Evolutionary conservation across 2,329 filamentous ascomycete genomes (phyloP).

Genomic region (Davidsoniella virescens): DNA sequence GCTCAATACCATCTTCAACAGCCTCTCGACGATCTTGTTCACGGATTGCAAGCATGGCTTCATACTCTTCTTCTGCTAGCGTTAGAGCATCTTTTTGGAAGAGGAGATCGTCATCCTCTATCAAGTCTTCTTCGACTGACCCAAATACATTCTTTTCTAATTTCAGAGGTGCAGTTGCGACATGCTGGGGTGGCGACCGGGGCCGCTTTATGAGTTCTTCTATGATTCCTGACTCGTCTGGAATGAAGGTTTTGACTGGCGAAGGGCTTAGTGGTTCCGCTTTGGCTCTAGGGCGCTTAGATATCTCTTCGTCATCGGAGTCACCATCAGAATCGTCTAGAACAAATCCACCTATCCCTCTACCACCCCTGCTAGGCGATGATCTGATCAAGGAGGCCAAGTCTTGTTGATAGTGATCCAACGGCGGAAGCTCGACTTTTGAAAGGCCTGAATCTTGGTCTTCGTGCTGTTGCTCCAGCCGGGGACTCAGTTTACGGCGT

Average conservation of each 20-base stretch:
- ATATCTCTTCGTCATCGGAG: constrained; percentile 19
- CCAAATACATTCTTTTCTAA: not conserved
- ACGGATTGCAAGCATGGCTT: constrained; percentile 55
- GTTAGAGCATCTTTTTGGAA: constrained; percentile 23
- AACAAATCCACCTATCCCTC: constrained; percentile 31
- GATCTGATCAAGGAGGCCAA: constrained; percentile 16
- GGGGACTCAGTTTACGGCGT: constrained; percentile 26
- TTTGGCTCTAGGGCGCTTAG: not conserved
- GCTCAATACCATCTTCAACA: constrained; percentile 31
- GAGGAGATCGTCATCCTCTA: constrained; percentile 35
- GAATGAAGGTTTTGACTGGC: constrained; percentile 18
- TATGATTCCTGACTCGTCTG: constrained; percentile 15
- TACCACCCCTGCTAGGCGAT: constrained; percentile 14
- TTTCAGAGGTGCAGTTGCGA: not conserved
- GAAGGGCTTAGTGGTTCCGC: constrained; percentile 16
- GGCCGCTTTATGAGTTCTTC: constrained; percentile 8
- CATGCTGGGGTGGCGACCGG: not conserved
- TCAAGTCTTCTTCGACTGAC: not conserved
- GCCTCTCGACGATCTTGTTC: constrained; percentile 54
- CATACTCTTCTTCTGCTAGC: constrained; percentile 46
- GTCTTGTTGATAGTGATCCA: constrained; percentile 34
- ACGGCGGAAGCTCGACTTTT: not conserved
- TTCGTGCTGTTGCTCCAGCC: constrained; percentile 9
- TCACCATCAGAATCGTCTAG: constrained; percentile 55
- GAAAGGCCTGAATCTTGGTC: not conserved